Evolutionary conservation across 106 monocot genomes (phyloP).

Genomic region (Gastrodia elata): DNA sequence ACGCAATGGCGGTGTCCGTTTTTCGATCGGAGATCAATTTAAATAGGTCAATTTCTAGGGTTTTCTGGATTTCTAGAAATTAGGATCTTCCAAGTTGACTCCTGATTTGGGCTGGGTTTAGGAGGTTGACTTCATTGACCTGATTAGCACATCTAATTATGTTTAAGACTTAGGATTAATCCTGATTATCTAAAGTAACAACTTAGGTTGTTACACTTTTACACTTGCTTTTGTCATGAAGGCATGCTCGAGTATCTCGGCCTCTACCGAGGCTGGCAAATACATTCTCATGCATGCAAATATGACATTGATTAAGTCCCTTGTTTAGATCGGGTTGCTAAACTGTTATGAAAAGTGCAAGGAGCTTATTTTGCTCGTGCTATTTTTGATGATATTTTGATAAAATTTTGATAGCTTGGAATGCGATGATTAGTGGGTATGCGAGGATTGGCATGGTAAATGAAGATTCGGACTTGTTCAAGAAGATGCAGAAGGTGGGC

Average conservation of each 20-base stretch:
- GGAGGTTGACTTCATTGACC: no score
- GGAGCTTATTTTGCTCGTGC: slow-evolving; percentile 31
- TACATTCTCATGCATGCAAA: slow-evolving; percentile 47
- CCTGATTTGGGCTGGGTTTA: no score
- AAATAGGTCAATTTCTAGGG: no score
- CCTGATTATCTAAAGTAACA: no score
- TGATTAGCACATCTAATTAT: no score
- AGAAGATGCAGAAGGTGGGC: slow-evolving; percentile 53
- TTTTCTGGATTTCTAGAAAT: no score
- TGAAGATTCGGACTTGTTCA: slow-evolving; percentile 60
- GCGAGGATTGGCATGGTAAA: slow-evolving; percentile 65
- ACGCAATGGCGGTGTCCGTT: no score
- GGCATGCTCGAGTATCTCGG: slow-evolving; percentile 36
- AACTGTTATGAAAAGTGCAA: slow-evolving; percentile 75
- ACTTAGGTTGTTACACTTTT: no score
- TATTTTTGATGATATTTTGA: slow-evolving; percentile 59
- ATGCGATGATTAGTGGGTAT: slow-evolving; percentile 82
- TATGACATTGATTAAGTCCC: slow-evolving; percentile 46
- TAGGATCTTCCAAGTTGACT: no score
- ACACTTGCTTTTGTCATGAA: slow-evolving; percentile 68
- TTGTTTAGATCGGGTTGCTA: slow-evolving; percentile 62
- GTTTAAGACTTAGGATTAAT: no score
- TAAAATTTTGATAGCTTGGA: slow-evolving; percentile 78
- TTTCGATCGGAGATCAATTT: no score
- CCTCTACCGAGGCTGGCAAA: slow-evolving; percentile 41